Evolutionary conservation across 164 flowering plant genomes (phyloP).

Genomic region (Houttuynia cordata): DNA sequence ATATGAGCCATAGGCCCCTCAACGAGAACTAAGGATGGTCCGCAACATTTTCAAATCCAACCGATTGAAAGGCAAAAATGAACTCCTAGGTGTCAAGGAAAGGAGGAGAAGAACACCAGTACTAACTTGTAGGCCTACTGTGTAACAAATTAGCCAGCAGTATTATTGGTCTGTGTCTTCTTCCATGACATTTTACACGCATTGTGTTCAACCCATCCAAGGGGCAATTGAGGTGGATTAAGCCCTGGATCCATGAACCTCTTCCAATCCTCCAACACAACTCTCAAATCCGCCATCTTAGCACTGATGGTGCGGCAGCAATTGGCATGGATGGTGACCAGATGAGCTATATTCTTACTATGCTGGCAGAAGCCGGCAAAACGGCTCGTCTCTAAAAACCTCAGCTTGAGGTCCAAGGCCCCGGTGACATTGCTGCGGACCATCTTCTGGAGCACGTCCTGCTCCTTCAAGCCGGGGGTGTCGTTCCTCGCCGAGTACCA

Average conservation of each 20-base stretch:
- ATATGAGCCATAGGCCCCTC: no score
- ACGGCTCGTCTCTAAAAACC: slow-evolving; percentile 30
- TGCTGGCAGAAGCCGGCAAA: slow-evolving; percentile 57
- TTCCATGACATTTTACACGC: slow-evolving; percentile 20
- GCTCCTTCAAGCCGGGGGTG: slow-evolving; percentile 49
- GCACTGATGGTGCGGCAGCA: slow-evolving; percentile 55
- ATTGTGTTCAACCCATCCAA: slow-evolving; percentile 13
- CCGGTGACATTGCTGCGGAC: slow-evolving; percentile 14
- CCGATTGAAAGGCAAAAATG: no score
- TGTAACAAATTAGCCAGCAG: background rate
- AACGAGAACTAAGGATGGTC: no score
- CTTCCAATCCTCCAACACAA: slow-evolving; percentile 39
- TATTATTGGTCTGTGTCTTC: background rate
- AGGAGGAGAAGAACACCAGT: no score
- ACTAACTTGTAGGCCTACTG: no score
- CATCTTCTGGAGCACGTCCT: slow-evolving; percentile 43
- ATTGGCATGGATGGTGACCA: slow-evolving; percentile 57
- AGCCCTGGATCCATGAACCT: slow-evolving; percentile 10
- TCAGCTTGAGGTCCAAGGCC: slow-evolving; percentile 17
- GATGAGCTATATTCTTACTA: slow-evolving; percentile 27
- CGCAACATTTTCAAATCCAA: no score
- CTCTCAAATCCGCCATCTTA: slow-evolving; percentile 33
- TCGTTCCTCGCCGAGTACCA: slow-evolving; percentile 47
- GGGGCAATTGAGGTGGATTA: background rate
- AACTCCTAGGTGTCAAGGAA: no score